Base-by-base conservation (phyloP, 2,329 filamentous ascomycete genomes). In the Ascochyta pisi region DNA sequence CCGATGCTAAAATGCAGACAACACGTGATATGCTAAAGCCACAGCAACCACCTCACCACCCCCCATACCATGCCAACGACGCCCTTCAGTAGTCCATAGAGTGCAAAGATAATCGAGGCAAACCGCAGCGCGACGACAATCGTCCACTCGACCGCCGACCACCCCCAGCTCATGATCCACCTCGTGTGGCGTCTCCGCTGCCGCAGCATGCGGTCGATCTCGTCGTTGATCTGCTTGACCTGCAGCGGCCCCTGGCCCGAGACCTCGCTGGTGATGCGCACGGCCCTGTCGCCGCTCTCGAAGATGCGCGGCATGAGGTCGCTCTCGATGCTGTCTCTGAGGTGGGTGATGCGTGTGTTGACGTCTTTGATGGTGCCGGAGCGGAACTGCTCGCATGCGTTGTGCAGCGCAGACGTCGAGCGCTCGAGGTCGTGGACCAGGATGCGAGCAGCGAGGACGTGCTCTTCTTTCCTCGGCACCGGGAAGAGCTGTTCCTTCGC, bases 101-200 rank as follows among this genome's bases (percentile, higher is more conserved):
- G 81, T 73, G 92, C 90, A 23, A 97, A 93, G 31, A 96, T 81
- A 56, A 96, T 86, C 92, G 94, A 98, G 15, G 96, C 88, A 76
- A 89, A 92, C 92, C 95, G 97, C 87, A 98, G 91, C 65, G 96
- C 85, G 4, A 90, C 90, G 35, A 98, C 86, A 16, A 98, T 83
- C 45, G 86, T 79, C 92, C 92, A 97, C 79, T 98, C 94, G 15
- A 97, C 85, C 19, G 89, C 77, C 50, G 92, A 86, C 84, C 92
- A 98, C 13, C 91, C 88, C 0, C 87, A 86, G 13, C 90, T 82
- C 35, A 91, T 82, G 23, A 92, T 76, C 86, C 91, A 92, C 50
- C 91, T 82, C 69, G 95, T 82, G 48, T 92, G 82, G 56, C 89
- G 83, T 56, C 90, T 82, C 47, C 92, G 82, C 80, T 91, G 88